Conservation (phyloP, 73 alveolate genomes). For the Tetrahymena borealis region DNA sequence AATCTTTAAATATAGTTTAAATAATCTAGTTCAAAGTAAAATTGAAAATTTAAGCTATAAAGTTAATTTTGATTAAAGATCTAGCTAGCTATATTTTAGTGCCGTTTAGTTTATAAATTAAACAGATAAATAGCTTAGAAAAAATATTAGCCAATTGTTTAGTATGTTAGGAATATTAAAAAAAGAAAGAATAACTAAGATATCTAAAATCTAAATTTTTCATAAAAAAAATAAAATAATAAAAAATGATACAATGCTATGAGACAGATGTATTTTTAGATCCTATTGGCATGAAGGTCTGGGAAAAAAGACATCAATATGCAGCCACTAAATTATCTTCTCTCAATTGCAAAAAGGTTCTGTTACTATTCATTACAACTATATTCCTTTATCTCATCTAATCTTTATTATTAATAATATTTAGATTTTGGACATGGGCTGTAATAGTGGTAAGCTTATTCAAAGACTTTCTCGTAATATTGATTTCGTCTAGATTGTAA, state of each 20-base stretch:
- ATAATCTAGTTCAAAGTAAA: no score
- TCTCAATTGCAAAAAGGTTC: not conserved
- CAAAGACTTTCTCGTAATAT: not conserved
- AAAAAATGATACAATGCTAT: not conserved
- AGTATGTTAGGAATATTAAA: no score
- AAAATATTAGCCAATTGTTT: no score
- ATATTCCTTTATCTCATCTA: not conserved
- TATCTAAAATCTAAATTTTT: no score
- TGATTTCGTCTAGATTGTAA: not conserved
- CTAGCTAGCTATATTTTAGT: no score
- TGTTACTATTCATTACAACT: not conserved
- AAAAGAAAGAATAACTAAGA: not conserved
- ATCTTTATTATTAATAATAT: not conserved
- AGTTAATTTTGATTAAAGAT: no score
- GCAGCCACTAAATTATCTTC: not conserved
- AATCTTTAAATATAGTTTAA: no score
- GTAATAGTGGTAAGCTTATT: not conserved
- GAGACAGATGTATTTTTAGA: not conserved
- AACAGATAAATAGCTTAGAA: no score
- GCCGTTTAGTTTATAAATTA: no score
- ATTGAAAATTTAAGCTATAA: no score
- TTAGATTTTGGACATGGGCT: not conserved
- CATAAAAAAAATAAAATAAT: not conserved
- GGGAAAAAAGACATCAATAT: not conserved
- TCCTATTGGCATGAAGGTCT: not conserved